Base-by-base conservation (phyloP, 345 rosid genomes). In the Eucalyptus polybractea region DNA sequence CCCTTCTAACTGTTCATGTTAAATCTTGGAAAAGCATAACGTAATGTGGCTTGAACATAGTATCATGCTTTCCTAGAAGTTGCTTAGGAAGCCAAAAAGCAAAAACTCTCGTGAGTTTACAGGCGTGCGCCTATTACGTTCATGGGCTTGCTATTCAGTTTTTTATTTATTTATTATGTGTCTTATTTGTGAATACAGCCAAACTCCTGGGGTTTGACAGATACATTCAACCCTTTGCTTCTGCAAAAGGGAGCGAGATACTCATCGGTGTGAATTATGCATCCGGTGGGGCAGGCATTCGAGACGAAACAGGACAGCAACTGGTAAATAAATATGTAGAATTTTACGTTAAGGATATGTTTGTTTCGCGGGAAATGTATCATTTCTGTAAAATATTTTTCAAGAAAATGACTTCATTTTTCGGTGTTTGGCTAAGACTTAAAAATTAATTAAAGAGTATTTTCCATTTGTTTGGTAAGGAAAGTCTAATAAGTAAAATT, bases 201-300 rank as follows among this genome's bases (percentile, higher is more conserved):
- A 65, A 92, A 80, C 86, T 60, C 10, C 31, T 95, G 87, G 95
- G 94, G 8, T 94, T 93, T 49, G 17, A 49, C 6, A 13, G 54
- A 33, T 91, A 47, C 56, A 93, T 95, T 50, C 94, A 92, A 49
- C 91, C 95, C 11, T 95, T 90, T 53, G 81, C 91, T 19, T 72
- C 88, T 50, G 89, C 91, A 27, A 67, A 42, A 3, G 92, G 87
- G 7, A 1, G 29, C 3, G 90, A 90, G 27, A 72, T 92, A 33
- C 89, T 92, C 19, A 10, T 33, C 17, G 95, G 95, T 3, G 89
- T 92, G 33, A 95, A 95, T 62, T 95, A 95, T 76, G 96, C 92
- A 49, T 94, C 96, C 3, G 95, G 93, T 2, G 87, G 93, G 4
- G 92, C 95, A 2, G 95, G 95, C 85, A 93, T 95, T 53, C 94